A percentile compares a stretch with the other conserved stretches of the same genome.
phyloP scores from a whole-genome alignment of 1,284 basidiomycete genomes.

The Pyrrhoderma lamaoense region DNA sequence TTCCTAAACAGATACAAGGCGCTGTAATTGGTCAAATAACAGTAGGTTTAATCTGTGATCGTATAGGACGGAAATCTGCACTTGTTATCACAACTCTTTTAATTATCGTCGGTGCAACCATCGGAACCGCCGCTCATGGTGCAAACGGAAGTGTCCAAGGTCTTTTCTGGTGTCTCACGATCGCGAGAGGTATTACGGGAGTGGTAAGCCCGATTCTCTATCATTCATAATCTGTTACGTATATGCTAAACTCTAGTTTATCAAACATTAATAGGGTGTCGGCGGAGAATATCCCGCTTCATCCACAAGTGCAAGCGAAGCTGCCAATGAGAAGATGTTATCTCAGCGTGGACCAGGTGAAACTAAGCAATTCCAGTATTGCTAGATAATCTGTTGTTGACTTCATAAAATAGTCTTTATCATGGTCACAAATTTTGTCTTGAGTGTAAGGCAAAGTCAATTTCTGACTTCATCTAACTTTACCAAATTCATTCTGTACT shows the following conservation, averaged over 20 bases:
- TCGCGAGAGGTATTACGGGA: constrained; percentile 66
- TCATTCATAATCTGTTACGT: constrained; percentile 4
- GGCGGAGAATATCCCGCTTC: constrained; percentile 77
- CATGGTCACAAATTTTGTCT: constrained; percentile 36
- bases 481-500: too few relatives aligned
- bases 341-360: constrained; percentile 55
- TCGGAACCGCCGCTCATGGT: constrained; percentile 67
- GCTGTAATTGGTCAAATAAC: constrained; percentile 61
- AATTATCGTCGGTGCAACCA: constrained; percentile 65
- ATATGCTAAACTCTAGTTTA: neutral
- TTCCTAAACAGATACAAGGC: constrained; percentile 30
- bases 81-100: constrained; percentile 63
- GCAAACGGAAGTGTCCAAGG: constrained; percentile 49
- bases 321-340: constrained; percentile 64
- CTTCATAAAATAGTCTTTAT: too few relatives aligned
- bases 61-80: constrained; percentile 64
- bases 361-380: constrained; percentile 7
- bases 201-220: constrained; percentile 38
- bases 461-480: constrained; percentile 22
- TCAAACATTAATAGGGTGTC: constrained; percentile 40
- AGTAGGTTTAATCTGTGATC: constrained; percentile 66
- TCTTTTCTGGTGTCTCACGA: constrained; percentile 72
- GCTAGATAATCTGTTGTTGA: too few relatives aligned
- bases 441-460: neutral
- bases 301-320: constrained; percentile 59